Conservation (phyloP, 805 yeast species). For the Ogataea glucozyma region DNA sequence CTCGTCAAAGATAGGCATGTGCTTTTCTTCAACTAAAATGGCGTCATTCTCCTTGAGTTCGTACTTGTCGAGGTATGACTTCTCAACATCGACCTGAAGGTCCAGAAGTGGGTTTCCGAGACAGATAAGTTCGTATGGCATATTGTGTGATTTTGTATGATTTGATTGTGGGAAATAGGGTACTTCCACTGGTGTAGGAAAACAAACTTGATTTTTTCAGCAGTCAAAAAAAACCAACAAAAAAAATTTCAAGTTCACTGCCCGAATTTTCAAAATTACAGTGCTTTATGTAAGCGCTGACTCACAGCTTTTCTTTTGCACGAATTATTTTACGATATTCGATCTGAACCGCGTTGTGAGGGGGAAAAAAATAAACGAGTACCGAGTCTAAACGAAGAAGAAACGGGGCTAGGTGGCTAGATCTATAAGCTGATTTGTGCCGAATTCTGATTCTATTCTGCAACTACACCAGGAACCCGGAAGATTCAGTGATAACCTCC, state of each 20-base stretch:
- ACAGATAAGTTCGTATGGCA: conserved; percentile 73
- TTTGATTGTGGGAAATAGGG: not conserved
- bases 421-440: no score
- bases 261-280: not conserved
- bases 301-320: not conserved
- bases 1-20: conserved; percentile 84
- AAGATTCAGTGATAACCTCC: no score
- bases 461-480: no score
- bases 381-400: no score
- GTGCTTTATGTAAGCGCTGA: not conserved
- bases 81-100: conserved; percentile 73
- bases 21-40: conserved; percentile 78
- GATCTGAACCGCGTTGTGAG: no score
- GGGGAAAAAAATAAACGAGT: no score
- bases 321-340: no score
- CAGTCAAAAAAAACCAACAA: conserved; percentile 1
- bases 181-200: no score
- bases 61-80: conserved; percentile 75
- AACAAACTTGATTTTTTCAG: not conserved
- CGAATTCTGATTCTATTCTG: no score
- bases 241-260: no score
- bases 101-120: conserved; percentile 93
- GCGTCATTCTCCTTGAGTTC: conserved; percentile 90
- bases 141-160: conserved; percentile 23
- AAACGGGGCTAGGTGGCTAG: no score